Conservation (phyloP, 2,329 filamentous ascomycete species). For the Trichophyton rubrum region DNA sequence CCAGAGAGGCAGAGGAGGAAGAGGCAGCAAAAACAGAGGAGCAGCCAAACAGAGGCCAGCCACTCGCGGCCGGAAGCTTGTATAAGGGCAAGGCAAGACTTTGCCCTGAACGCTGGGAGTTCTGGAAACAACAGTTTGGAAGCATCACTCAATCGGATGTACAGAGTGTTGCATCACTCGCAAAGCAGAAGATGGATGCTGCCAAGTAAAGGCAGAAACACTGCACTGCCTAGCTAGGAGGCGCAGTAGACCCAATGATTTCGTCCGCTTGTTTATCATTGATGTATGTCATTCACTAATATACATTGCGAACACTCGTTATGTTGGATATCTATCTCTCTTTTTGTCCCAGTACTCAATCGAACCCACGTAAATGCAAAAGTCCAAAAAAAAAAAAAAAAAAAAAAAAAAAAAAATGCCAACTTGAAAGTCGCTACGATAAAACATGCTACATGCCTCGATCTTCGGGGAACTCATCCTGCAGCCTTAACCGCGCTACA, state of each 20-base stretch:
- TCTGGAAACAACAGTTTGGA: slow-evolving; percentile 2
- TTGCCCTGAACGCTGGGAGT: slow-evolving; percentile 1
- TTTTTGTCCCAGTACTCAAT: background rate
- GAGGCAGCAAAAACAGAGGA: background rate
- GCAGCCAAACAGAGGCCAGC: background rate
- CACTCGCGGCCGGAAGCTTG: background rate
- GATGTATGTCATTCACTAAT: background rate
- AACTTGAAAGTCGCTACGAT: background rate
- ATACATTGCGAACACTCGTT: background rate
- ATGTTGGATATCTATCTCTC: background rate
- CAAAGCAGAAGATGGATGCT: background rate
- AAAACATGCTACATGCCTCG: slow-evolving; percentile 22
- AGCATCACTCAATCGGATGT: background rate
- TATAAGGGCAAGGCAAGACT: background rate
- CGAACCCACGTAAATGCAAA: background rate
- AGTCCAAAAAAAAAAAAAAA: background rate
- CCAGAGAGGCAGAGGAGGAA: background rate
- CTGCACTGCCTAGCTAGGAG: background rate
- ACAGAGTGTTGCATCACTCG: background rate
- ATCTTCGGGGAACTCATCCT: slow-evolving; percentile 71
- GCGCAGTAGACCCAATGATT: background rate
- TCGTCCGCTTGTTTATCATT: background rate
- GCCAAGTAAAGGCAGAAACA: background rate
- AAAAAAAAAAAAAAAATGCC: background rate
- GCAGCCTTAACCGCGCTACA: slow-evolving; percentile 77